Percentiles rank a stretch among this genome's conserved stretches.
Evolutionary conservation across 1,139 yeast genomes (phyloP).

Genomic region (Lodderomyces theae): DNA sequence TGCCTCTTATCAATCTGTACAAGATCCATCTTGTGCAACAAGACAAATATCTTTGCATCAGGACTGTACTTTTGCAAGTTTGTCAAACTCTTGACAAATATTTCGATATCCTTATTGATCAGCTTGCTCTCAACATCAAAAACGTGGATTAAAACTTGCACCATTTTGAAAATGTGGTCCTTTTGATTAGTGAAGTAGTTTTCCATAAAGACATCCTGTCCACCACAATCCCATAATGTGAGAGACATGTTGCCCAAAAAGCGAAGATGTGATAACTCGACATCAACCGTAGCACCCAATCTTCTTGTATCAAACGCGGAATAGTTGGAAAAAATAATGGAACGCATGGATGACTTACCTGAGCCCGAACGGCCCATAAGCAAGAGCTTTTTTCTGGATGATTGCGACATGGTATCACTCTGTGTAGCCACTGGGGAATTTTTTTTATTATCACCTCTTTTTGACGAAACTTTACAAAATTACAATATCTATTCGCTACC

Average conservation of each 20-base stretch:
- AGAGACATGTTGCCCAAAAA: constrained; percentile 94
- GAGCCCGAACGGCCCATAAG: constrained; percentile 92
- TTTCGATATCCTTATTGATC: constrained; percentile 89
- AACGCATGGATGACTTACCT: constrained; percentile 96
- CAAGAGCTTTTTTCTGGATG: constrained; percentile 44
- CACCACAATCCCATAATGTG: constrained; percentile 98
- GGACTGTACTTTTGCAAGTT: constrained; percentile 86
- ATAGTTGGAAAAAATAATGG: constrained; percentile 90
- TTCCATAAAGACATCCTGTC: constrained; percentile 96
- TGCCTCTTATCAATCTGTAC: constrained; percentile 86
- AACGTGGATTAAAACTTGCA: constrained; percentile 94
- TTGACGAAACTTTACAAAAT: too few relatives aligned
- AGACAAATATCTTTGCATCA: constrained; percentile 84
- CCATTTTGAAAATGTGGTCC: constrained; percentile 92
- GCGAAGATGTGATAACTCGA: constrained; percentile 91
- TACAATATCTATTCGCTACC: constrained; percentile 1
- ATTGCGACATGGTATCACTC: constrained; percentile 10
- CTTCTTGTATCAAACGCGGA: constrained; percentile 96
- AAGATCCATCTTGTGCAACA: constrained; percentile 93
- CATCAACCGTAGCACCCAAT: constrained; percentile 95
- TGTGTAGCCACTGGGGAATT: too few relatives aligned
- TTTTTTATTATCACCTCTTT: too few relatives aligned
- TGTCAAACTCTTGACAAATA: constrained; percentile 78
- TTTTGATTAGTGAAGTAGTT: constrained; percentile 84
- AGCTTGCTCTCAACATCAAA: constrained; percentile 94